These are phyloP conservation scores for Fusarium pininemorale DNA, from an alignment of 2,329 filamentous ascomycete species.

Conservation along the genomic window DNA sequence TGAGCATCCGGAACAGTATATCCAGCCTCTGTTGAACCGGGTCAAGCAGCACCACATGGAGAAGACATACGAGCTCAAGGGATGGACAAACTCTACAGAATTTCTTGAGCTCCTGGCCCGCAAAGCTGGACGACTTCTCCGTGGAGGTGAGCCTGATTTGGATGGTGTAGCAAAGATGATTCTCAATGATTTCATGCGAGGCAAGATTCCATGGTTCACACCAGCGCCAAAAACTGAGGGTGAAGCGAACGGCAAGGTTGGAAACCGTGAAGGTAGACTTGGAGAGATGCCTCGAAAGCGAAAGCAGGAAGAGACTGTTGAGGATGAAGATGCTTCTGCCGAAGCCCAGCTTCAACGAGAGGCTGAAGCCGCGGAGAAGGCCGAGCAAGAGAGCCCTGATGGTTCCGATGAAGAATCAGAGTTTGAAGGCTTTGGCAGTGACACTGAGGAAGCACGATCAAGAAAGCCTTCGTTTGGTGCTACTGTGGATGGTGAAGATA, in stretches of 20 bases:
- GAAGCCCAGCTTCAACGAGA: constrained; percentile 44
- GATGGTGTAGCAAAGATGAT: constrained; percentile 98
- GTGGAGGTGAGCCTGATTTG: constrained; percentile 93
- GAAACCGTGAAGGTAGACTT: constrained; percentile 78
- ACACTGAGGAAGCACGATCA: constrained; percentile 46
- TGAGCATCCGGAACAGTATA: constrained; percentile 95
- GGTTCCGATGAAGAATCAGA: constrained; percentile 51
- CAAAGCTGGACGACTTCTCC: constrained; percentile 85
- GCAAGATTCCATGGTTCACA: constrained; percentile 96
- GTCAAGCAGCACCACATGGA: constrained; percentile 91
- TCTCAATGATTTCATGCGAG: constrained; percentile 92
- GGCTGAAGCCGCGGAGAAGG: constrained; percentile 40
- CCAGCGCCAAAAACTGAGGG: constrained; percentile 72
- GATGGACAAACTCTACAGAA: constrained; percentile 78
- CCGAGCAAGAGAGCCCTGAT: constrained; percentile 46
- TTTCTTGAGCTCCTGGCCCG: constrained; percentile 89
- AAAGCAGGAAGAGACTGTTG: constrained; percentile 65
- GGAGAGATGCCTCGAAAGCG: constrained; percentile 91
- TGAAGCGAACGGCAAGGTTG: constrained; percentile 61
- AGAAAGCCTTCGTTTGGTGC: constrained; percentile 46
- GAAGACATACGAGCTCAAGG: constrained; percentile 88
- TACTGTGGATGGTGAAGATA: constrained; percentile 45
- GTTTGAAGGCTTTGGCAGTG: constrained; percentile 51
- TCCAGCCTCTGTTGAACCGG: constrained; percentile 79
- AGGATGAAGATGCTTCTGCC: constrained; percentile 50